These are phyloP conservation scores for Panicum virgatum DNA, from an alignment of 202 grass and related monocot genomes.

Conservation along the genomic window DNA sequence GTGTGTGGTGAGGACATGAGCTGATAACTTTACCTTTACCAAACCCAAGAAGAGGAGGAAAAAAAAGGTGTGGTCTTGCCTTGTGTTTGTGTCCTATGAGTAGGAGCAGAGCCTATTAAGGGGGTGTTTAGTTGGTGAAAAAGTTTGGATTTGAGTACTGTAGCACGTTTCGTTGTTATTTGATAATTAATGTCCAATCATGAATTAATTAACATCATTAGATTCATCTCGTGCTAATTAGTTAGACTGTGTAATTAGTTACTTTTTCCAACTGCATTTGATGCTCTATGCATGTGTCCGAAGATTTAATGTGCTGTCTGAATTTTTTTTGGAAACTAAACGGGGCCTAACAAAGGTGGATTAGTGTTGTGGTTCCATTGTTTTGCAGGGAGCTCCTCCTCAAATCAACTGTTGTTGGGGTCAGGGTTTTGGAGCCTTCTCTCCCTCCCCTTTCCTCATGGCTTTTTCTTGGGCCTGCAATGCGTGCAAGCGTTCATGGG, in stretches of 20 bases:
- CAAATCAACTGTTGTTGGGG: conserved; percentile 14
- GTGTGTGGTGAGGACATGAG: conserved; percentile 25
- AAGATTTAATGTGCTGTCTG: too few relatives aligned
- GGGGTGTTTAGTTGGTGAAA: too few relatives aligned
- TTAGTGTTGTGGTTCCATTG: conserved; percentile 9
- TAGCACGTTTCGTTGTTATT: too few relatives aligned
- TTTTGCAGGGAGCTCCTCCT: not conserved
- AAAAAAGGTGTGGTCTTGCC: not conserved
- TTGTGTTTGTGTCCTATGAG: conserved; percentile 26
- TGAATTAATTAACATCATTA: too few relatives aligned
- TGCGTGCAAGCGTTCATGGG: conserved; percentile 14
- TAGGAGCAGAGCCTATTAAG: conserved; percentile 41
- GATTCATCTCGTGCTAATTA: too few relatives aligned
- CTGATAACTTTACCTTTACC: conserved; percentile 36
- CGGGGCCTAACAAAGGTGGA: conserved; percentile 41
- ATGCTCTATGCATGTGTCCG: too few relatives aligned
- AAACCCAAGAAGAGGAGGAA: conserved; percentile 35
- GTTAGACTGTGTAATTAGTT: too few relatives aligned
- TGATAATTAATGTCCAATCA: too few relatives aligned
- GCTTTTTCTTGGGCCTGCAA: conserved; percentile 38
- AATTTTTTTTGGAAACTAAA: too few relatives aligned
- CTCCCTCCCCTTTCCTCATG: conserved; percentile 43
- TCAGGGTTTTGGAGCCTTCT: conserved; percentile 64
- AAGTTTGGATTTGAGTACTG: too few relatives aligned
- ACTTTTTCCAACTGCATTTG: too few relatives aligned